phyloP scores from a whole-genome alignment of 163 green algal genomes.

The Scenedesmus sp. region DNA sequence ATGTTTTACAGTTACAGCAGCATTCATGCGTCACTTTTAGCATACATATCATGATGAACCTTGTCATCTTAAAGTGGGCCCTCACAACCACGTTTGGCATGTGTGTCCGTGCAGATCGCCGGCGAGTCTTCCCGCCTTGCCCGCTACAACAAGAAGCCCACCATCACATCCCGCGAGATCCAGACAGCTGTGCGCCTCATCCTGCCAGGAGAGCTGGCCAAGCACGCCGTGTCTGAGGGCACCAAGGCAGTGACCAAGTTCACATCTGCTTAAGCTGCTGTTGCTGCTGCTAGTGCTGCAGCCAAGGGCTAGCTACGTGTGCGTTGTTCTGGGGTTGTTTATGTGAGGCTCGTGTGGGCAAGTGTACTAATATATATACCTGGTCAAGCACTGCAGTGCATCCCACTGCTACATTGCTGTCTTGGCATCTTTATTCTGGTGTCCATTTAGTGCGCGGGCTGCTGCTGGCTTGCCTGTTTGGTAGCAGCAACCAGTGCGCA shows the following conservation, averaged over 20 bases:
- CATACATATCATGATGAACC: neutral
- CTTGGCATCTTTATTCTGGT: no score
- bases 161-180: conserved; percentile 88
- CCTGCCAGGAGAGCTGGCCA: conserved; percentile 91
- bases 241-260: conserved; percentile 98
- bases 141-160: conserved; percentile 93
- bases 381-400: neutral
- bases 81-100: no score
- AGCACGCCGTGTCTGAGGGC: conserved; percentile 94
- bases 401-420: no score
- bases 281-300: neutral
- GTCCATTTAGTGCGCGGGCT: no score
- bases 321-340: neutral
- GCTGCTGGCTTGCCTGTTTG: no score
- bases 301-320: neutral
- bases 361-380: neutral
- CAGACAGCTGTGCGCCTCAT: conserved; percentile 81
- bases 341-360: neutral
- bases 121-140: conserved; percentile 84
- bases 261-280: conserved; percentile 79
- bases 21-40: neutral
- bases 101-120: conserved; percentile 87
- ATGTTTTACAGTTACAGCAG: neutral
- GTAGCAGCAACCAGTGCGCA: no score
- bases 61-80: no score